Conservation (phyloP, 805 yeast species). For the Nadsonia fulvescens region DNA sequence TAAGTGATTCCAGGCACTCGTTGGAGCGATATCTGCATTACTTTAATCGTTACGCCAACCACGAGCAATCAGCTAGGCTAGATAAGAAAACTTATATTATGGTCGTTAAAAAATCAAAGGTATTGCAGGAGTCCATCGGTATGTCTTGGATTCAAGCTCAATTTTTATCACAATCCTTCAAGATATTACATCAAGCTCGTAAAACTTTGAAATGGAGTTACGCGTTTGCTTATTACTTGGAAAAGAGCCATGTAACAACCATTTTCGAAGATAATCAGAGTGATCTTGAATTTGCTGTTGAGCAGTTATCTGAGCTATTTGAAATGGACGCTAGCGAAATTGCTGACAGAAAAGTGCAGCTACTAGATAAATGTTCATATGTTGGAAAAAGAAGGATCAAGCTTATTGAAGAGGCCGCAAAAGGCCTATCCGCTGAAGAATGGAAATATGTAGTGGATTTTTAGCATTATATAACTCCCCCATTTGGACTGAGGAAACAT, state of each 20-base stretch:
- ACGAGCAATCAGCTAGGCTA: slow-evolving; percentile 56
- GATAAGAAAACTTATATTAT: slow-evolving; percentile 47
- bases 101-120: slow-evolving; percentile 44
- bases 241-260: slow-evolving; percentile 31
- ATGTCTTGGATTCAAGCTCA: slow-evolving; percentile 80
- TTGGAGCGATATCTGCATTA: slow-evolving; percentile 56
- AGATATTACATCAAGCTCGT: slow-evolving; percentile 47
- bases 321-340: slow-evolving; percentile 22
- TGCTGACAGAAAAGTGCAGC: slow-evolving; percentile 19
- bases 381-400: slow-evolving; percentile 24
- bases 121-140: slow-evolving; percentile 43
- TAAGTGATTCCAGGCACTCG: slow-evolving; percentile 28
- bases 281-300: slow-evolving; percentile 45
- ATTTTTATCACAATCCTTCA: slow-evolving; percentile 58
- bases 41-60: slow-evolving; percentile 55
- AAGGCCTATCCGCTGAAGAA: no score
- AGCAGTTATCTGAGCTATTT: slow-evolving; percentile 45
- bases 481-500: no score
- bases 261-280: slow-evolving; percentile 59
- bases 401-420: no score
- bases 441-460: no score
- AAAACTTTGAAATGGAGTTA: slow-evolving; percentile 80
- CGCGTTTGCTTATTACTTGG: slow-evolving; percentile 56
- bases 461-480: no score
- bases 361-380: slow-evolving; percentile 27